Evolutionary conservation across 108 stramenopile genomes (phyloP).

Genomic region (Fragilaria crotonensis): DNA sequence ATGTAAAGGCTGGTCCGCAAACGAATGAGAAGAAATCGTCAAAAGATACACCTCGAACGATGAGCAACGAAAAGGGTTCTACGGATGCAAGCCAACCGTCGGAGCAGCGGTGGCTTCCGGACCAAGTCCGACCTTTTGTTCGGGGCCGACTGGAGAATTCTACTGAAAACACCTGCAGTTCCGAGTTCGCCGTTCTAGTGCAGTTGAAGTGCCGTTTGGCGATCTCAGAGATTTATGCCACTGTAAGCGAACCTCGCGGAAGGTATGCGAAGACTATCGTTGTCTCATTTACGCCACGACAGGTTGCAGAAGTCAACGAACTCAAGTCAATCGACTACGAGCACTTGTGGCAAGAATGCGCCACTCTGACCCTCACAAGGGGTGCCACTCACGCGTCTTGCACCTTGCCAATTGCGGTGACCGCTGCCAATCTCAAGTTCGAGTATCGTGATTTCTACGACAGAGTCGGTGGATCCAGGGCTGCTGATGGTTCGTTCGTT

Average conservation of each 20-base stretch:
- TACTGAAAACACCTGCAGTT: constrained; percentile 34
- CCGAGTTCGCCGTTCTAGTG: constrained; percentile 53
- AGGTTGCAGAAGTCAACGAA: constrained; percentile 32
- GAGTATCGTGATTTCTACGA: constrained; percentile 81
- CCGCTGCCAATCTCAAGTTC: constrained; percentile 74
- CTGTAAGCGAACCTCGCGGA: constrained; percentile 61
- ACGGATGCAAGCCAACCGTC: not conserved
- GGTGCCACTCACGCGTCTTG: constrained; percentile 45
- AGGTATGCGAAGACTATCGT: constrained; percentile 67
- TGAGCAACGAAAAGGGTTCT: too few species aligned
- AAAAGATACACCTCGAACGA: not conserved
- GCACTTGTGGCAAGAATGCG: constrained; percentile 65
- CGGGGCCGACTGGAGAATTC: constrained; percentile 42
- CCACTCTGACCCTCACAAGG: constrained; percentile 43
- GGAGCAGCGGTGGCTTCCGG: constrained; percentile 22
- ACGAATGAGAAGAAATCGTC: not conserved
- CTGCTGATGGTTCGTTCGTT: constrained; percentile 42
- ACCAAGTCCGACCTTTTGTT: constrained; percentile 52
- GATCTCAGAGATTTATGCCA: constrained; percentile 55
- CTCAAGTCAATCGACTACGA: constrained; percentile 48
- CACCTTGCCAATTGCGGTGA: constrained; percentile 40
- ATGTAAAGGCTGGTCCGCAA: not conserved
- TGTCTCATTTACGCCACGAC: constrained; percentile 57
- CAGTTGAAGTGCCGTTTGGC: constrained; percentile 59
- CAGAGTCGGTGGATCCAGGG: constrained; percentile 37